Base-by-base conservation (phyloP, 345 rosid species). In the Aquilaria malaccensis region DNA sequence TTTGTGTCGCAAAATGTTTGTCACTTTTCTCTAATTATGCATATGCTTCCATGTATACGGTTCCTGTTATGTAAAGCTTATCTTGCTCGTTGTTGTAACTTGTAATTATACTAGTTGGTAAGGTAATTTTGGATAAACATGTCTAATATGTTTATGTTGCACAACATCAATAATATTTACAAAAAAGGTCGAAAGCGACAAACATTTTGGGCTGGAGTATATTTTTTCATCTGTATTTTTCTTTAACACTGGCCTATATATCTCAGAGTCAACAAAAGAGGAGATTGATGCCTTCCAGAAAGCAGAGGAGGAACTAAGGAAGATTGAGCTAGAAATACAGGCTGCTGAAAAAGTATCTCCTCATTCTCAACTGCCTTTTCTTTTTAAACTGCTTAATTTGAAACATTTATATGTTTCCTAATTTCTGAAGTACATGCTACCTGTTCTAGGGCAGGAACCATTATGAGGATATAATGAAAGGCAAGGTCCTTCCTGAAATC, bases 301-400 rank as follows among this genome's bases (percentile, higher is more conserved):
- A 56, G 89, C 97, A 63, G 97, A 94, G 79, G 67, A 62, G 60
- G 88, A 87, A 73, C 81, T 87, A 62, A 84, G 78, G 78, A 76
- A 74, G 72, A 82, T 84, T 55, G 97, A 89, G 73, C 78, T 73
- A 63, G 82, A 85, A 60, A 76, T 83, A 53, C 76, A 72, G 55
- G 67, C 78, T 56, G 86, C 85, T 4, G 83, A 81, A 79, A 73
- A 64, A 76, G 98, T 89, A 37, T 37, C 31, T 61, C 41, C 51
- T 56, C 59, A 67, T 70, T 32, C 33, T 46, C 64, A 54, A 10
- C 32, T 37, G 56, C 59, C 60, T 12, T 59, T 46, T 30, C 43
- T 33, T n/a, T 60, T 64, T 41, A 13, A 66, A 14, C 13, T 33
- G 49, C 56, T 60, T 66, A 33, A 33, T 55, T 64, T 57, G 54